Conservation (phyloP, 2,329 filamentous ascomycete species). For the Neurospora sp. region DNA sequence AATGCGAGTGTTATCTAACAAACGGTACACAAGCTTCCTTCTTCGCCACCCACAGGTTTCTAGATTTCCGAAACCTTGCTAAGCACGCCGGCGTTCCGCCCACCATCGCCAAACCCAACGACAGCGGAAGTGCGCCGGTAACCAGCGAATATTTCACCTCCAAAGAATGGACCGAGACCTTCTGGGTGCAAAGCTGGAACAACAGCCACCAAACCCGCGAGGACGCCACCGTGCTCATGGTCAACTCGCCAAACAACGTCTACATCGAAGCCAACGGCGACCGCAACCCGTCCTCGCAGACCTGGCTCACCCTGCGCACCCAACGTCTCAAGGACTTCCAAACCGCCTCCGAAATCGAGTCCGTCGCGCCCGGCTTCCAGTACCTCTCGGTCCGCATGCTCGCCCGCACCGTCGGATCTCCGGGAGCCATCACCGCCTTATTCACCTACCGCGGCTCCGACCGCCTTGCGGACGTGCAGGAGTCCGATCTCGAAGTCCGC, state of each 20-base stretch:
- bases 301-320: conserved; percentile 40
- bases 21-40: conserved; percentile 34
- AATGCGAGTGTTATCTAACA: conserved; percentile 39
- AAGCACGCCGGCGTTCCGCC: conserved; percentile 29
- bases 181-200: conserved; percentile 32
- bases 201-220: conserved; percentile 22
- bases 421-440: conserved; percentile 41
- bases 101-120: conserved; percentile 20
- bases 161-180: conserved; percentile 26
- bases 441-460: conserved; percentile 39
- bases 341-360: conserved; percentile 38
- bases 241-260: conserved; percentile 33
- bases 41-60: conserved; percentile 38
- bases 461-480: conserved; percentile 32
- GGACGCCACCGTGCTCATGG: conserved; percentile 26
- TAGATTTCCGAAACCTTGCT: conserved; percentile 36
- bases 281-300: conserved; percentile 25
- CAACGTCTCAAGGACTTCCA: conserved; percentile 34
- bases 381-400: conserved; percentile 39
- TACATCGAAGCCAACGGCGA: conserved; percentile 36
- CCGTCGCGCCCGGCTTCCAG: conserved; percentile 25
- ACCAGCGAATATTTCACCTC: conserved; percentile 32
- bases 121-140: conserved; percentile 20
- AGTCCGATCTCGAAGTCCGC: conserved; percentile 44
- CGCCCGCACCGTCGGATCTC: conserved; percentile 36